A percentile compares a stretch with the other conserved stretches of the same genome.
phyloP scores from a whole-genome alignment of 768 basidiomycete species.

The Mycena latifolia region DNA sequence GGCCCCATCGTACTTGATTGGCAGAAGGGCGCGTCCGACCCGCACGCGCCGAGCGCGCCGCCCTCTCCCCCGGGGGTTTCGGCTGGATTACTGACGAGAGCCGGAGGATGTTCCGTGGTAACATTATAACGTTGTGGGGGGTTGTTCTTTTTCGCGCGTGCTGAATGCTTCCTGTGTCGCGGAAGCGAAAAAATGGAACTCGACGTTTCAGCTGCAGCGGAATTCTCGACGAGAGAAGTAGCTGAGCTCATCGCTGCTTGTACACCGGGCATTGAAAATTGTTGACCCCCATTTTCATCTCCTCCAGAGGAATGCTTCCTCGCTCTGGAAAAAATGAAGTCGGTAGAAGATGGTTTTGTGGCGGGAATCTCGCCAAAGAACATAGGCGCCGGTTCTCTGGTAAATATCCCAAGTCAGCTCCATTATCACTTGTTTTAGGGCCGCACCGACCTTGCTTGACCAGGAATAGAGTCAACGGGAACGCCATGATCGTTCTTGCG shows the following conservation, averaged over 20 bases:
- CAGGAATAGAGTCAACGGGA: not conserved
- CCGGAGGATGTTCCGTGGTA: not conserved
- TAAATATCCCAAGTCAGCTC: no score
- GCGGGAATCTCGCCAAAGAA: slow-evolving; percentile 25
- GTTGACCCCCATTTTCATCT: not conserved
- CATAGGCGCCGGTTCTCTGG: not conserved
- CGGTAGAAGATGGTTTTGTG: not conserved
- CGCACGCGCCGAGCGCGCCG: no score
- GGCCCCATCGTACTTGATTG: no score
- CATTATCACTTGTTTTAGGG: not conserved
- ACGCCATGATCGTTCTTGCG: not conserved
- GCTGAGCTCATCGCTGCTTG: slow-evolving; percentile 17
- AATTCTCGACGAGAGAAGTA: slow-evolving; percentile 16
- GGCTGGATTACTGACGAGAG: not conserved
- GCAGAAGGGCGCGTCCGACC: no score
- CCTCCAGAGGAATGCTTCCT: slow-evolving; percentile 19
- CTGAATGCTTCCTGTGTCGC: not conserved
- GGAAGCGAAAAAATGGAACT: not conserved
- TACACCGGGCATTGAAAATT: not conserved
- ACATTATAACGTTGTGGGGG: no score
- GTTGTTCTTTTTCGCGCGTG: not conserved
- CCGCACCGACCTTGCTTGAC: not conserved
- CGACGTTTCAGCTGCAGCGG: not conserved
- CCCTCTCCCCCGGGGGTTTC: not conserved
- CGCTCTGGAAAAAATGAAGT: slow-evolving; percentile 12